Conservation (phyloP, 2,329 filamentous ascomycete genomes). For the Exophiala sp. region DNA sequence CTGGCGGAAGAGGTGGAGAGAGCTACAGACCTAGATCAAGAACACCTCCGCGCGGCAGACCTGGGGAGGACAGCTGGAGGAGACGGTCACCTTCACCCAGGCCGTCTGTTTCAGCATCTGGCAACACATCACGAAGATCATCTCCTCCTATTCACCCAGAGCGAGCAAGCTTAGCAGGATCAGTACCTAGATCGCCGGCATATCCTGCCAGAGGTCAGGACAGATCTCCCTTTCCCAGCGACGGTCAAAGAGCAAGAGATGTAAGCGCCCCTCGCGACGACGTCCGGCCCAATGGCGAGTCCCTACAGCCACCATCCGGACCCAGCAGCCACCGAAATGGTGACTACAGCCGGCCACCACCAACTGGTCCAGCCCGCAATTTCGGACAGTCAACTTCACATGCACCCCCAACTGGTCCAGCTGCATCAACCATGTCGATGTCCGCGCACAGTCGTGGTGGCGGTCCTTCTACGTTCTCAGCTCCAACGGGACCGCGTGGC, state of each 20-base stretch:
- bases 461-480: slow-evolving; percentile 41
- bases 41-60: slow-evolving; percentile 49
- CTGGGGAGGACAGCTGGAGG: slow-evolving; percentile 51
- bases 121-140: slow-evolving; percentile 57
- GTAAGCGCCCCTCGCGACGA: slow-evolving; percentile 22
- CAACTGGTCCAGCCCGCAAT: slow-evolving; percentile 32
- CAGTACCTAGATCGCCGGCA: slow-evolving; percentile 27
- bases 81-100: slow-evolving; percentile 54
- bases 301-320: slow-evolving; percentile 20
- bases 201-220: slow-evolving; percentile 18
- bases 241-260: slow-evolving; percentile 3
- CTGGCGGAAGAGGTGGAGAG: slow-evolving; percentile 27
- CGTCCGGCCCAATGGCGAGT: slow-evolving; percentile 24
- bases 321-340: slow-evolving; percentile 27
- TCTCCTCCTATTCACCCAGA: slow-evolving; percentile 59
- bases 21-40: slow-evolving; percentile 46
- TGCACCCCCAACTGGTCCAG: slow-evolving; percentile 38
- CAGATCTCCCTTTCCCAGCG: slow-evolving; percentile 15
- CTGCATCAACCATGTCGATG: slow-evolving; percentile 35
- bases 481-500: slow-evolving; percentile 48
- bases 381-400: slow-evolving; percentile 27
- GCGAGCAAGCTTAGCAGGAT: slow-evolving; percentile 41
- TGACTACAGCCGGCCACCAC: slow-evolving; percentile 28
- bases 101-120: slow-evolving; percentile 53
- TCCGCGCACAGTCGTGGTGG: slow-evolving; percentile 39